Base-by-base conservation (phyloP, 2,329 filamentous ascomycete genomes). In the Coniochaeta prunicola region DNA sequence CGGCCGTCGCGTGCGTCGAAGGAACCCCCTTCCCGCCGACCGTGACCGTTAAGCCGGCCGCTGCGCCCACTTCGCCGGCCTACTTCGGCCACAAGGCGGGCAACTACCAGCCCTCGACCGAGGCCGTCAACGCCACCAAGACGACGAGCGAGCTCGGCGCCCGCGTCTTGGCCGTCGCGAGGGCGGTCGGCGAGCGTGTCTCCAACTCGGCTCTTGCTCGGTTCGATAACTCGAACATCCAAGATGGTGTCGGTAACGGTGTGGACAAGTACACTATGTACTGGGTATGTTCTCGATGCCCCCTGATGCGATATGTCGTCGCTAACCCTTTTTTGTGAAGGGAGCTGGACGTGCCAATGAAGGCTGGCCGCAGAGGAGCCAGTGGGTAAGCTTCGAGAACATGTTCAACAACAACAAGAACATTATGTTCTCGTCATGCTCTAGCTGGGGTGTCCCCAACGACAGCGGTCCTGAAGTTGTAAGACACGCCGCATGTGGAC, bases 261-360 rank as follows among this genome's bases (percentile, higher is more conserved):
- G 34, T 40, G 10, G 71, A 73, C 60, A 36, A 50, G 3, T 74
- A 74, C 60, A 66, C 55, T 17, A 64, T 67, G 61, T 70, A 71
- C 59, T 64, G 58, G 15, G 13, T 26, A 17, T 6, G 21, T 26
- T 28, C 10, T 26, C 42, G 17, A 26, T 5, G 24, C 19, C 4
- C 19, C 19, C 28, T 2, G 6, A 28, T 4, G 3, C 8, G 24
- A 50, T 4, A 17, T 28, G 3, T 21, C 3, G 12, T 17, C 3
- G 24, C 45, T 50, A 13, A 50, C 45, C 2, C 8, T 50, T 2
- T 30, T 5, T 12, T 3, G n/a, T n/a, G n/a, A n/a, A n/a, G 45
- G 70, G 69, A 5, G 64, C 66, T 21, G 71, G 70, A 36, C 66
- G 63, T 33, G 60, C 63, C 34, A 60, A 57, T 5, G 67, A 63